phyloP scores from a whole-genome alignment of 2,329 filamentous ascomycete genomes.

The Metarhizium album region DNA sequence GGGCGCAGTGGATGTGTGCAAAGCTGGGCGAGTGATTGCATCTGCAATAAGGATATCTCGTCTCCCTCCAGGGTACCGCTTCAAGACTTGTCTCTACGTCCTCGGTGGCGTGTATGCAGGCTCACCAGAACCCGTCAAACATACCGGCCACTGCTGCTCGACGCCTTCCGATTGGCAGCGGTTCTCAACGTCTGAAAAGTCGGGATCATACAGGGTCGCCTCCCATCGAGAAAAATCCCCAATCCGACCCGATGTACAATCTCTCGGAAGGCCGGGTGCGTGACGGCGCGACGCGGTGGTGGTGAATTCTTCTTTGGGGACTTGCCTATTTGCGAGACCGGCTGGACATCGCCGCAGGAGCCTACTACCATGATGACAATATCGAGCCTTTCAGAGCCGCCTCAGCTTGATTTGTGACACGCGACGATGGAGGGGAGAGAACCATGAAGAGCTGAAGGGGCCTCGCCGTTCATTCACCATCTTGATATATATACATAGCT shows the following conservation, averaged over 20 bases:
- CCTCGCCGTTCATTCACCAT: no score
- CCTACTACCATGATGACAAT: constrained; percentile 81
- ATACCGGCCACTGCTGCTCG: constrained; percentile 66
- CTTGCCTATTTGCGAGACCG: constrained; percentile 66
- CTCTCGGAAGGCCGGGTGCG: constrained; percentile 65
- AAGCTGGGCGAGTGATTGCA: constrained; percentile 72
- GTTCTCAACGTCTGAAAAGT: constrained; percentile 60
- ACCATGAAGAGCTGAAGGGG: no score
- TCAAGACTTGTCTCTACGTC: constrained; percentile 48
- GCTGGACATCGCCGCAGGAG: constrained; percentile 69
- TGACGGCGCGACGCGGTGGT: constrained; percentile 70
- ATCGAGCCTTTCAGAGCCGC: constrained; percentile 51
- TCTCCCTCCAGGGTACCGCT: constrained; percentile 50
- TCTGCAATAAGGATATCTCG: constrained; percentile 56
- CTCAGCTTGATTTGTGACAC: no score
- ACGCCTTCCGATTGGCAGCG: constrained; percentile 59
- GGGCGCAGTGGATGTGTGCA: constrained; percentile 70
- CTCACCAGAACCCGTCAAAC: constrained; percentile 74
- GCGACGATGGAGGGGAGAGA: no score
- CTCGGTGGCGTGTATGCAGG: constrained; percentile 64
- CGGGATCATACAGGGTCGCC: constrained; percentile 73
- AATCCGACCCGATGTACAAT: constrained; percentile 58
- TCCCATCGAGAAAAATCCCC: constrained; percentile 73
- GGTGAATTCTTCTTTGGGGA: constrained; percentile 54
- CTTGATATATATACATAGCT: no score